Conservation (phyloP, 768 basidiomycete genomes). For the Mycena venus region DNA sequence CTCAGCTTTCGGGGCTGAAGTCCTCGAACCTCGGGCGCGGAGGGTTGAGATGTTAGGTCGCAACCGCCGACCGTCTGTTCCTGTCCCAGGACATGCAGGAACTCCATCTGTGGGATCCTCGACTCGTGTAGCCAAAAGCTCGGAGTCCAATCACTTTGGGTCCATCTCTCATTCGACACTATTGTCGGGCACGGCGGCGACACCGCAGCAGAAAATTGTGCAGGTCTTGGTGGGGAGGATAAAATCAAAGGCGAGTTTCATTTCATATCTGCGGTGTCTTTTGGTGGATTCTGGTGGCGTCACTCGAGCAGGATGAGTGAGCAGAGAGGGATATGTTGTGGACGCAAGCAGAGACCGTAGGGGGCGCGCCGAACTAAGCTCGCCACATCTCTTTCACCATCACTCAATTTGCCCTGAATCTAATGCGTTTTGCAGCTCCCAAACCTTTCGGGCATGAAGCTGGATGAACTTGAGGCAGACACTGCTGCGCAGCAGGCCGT, state of each 20-base stretch:
- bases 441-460: conserved; percentile 81
- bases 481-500: conserved; percentile 81
- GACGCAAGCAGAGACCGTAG: background rate
- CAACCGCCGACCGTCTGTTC: conserved; percentile 30
- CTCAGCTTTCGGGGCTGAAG: background rate
- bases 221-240: conserved; percentile 84
- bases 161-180: conserved; percentile 46
- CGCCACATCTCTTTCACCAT: background rate
- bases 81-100: conserved; percentile 14
- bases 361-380: background rate
- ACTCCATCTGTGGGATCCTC: conserved; percentile 31
- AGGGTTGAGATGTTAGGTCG: conserved; percentile 15
- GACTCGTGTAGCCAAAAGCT: conserved; percentile 70
- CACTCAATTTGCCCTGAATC: background rate
- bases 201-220: conserved; percentile 87
- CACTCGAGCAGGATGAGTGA: background rate
- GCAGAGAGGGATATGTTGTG: background rate
- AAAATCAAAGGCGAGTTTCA: conserved; percentile 78
- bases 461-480: conserved; percentile 84
- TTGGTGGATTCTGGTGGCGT: background rate
- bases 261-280: background rate
- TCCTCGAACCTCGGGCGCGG: background rate
- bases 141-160: conserved; percentile 66
- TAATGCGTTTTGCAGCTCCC: conserved; percentile 71
- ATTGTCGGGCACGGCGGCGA: conserved; percentile 54